Evolutionary conservation across 495 filamentous ascomycete species (phyloP), one percentile per base, ranked within the genome.

Genomic region (Talaromyces proteolyticus): DNA sequence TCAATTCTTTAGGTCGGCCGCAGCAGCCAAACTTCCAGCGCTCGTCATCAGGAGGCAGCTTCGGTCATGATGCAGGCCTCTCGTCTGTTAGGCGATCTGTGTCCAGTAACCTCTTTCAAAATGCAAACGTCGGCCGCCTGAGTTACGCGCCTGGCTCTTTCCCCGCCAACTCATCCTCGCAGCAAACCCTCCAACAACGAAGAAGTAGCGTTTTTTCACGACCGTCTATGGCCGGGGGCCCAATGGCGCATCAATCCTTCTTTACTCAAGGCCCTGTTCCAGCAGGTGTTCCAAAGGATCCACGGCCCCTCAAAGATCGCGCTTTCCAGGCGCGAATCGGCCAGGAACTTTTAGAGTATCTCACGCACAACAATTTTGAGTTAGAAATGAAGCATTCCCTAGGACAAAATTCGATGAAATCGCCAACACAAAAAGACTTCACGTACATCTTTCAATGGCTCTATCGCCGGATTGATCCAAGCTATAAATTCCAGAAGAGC

Each of bases 351-450:
- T 66, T 95, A 53, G 94, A 99, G 44, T 99, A 95, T 58, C 72
- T 97, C 52, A 81, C 89, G 4, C 80, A 88, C 23, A 82, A 93
- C 59, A 92, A 93, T 53, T 99, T 97, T 58, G 93, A 99, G 71
- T 82, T 96, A 78, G 90, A 95, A 53, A 95, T 93, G 86, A 95
- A 94, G 60, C 85, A 96, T 64, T 84, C 84, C 23, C 73, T 99
- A 23, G 84, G 86, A 3, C 84, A 89, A 44, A 96, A 96, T 53
- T 86, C 88, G 16, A 80, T 93, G 58, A 89, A 85, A 44, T 91
- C 86, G 34, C 94, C 93, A n/a, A 97, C 91, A 3, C 90, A 96
- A 57, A 99, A 97, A 61, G 93, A 99, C 63, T 99, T 97, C 68
- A 89, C 91, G 60, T 84, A 77, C 56, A 91, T 97, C 67, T 99